phyloP scores from a whole-genome alignment of 2,329 filamentous ascomycete genomes.

The Talaromyces sp. region DNA sequence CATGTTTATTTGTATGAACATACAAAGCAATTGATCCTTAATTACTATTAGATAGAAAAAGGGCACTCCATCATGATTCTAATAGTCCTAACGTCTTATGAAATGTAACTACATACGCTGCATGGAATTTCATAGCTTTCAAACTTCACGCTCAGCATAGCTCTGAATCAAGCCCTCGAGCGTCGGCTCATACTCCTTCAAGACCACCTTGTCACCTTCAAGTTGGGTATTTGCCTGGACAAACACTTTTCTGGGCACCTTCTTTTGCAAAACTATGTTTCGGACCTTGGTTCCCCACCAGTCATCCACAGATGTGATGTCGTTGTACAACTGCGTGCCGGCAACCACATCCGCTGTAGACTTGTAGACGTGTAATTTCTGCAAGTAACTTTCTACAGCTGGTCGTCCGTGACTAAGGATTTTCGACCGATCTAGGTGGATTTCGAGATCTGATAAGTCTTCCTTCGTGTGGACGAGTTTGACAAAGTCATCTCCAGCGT shows the following conservation, averaged over 20 bases:
- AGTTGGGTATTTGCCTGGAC: constrained; percentile 87
- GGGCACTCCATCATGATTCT: too few species aligned
- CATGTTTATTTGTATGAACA: neutral
- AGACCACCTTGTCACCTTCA: constrained; percentile 63
- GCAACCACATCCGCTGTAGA: constrained; percentile 76
- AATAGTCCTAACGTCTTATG: too few species aligned
- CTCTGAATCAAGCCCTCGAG: constrained; percentile 79
- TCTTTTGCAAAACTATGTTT: constrained; percentile 56
- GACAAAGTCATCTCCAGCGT: constrained; percentile 83
- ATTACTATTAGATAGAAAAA: neutral
- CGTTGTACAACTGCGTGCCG: constrained; percentile 75
- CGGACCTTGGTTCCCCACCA: constrained; percentile 82
- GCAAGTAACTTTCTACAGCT: constrained; percentile 80
- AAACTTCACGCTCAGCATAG: constrained; percentile 61
- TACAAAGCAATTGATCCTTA: too few species aligned
- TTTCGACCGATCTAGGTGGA: constrained; percentile 79
- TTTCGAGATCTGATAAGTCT: constrained; percentile 75
- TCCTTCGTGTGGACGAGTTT: constrained; percentile 71
- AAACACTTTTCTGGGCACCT: constrained; percentile 68
- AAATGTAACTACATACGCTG: neutral
- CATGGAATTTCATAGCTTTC: constrained; percentile 5
- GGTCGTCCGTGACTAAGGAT: constrained; percentile 79
- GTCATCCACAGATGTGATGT: constrained; percentile 77
- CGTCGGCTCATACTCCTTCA: constrained; percentile 84
- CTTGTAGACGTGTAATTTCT: constrained; percentile 92